phyloP scores from a whole-genome alignment of 1,284 basidiomycete genomes.

The Austroboletus olivaceoglutinosus region DNA sequence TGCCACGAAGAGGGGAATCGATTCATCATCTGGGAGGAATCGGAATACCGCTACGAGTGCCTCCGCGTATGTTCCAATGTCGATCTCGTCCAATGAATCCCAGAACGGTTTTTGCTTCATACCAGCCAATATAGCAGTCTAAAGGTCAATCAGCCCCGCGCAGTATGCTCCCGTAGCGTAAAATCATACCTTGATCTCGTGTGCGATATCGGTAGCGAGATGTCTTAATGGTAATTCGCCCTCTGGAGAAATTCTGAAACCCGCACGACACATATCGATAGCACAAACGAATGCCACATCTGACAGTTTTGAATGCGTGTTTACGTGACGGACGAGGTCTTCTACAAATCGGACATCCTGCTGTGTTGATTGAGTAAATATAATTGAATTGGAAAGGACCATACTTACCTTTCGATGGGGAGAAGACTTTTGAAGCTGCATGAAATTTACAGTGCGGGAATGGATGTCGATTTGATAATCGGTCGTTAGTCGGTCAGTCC shows the following conservation, averaged over 20 bases:
- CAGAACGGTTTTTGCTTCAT: conserved; percentile 62
- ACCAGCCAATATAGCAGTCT: conserved; percentile 51
- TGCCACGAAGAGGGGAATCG: conserved; percentile 54
- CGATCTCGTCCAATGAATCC: conserved; percentile 68
- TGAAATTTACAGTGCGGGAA: conserved; percentile 34
- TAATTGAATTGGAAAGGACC: background rate
- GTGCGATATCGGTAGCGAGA: conserved; percentile 71
- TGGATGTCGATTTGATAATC: conserved; percentile 48
- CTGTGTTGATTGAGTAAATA: conserved; percentile 5
- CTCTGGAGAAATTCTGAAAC: conserved; percentile 62
- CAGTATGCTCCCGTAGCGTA: background rate
- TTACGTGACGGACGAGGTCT: conserved; percentile 52
- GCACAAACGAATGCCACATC: conserved; percentile 74
- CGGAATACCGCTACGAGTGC: conserved; percentile 71
- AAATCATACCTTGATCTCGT: conserved; percentile 69
- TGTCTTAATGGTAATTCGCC: conserved; percentile 70
- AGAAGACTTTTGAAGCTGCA: conserved; percentile 32
- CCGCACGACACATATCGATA: conserved; percentile 81
- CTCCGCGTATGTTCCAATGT: conserved; percentile 77
- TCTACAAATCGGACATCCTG: conserved; percentile 58
- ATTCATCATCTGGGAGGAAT: conserved; percentile 63
- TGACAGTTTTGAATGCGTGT: conserved; percentile 50
- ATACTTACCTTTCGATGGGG: conserved; percentile 42
- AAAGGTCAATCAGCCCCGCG: conserved; percentile 5
- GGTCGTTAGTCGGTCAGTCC: conserved; percentile 68